phyloP scores from a whole-genome alignment of 1,284 basidiomycete species.

The Ustilago curta region DNA sequence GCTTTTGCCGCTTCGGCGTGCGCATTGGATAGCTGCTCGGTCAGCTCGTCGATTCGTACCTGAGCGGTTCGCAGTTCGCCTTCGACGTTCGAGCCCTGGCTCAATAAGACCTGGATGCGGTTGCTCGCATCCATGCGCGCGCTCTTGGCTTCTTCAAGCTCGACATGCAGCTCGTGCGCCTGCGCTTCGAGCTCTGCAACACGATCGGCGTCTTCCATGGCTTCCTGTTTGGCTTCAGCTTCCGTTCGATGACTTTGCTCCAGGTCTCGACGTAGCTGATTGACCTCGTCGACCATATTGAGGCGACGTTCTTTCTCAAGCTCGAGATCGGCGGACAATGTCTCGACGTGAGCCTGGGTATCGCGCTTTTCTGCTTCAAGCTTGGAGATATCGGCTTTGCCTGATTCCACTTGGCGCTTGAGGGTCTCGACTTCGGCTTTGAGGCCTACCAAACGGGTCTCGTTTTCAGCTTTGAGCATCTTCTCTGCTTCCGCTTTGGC shows the following conservation, averaged over 20 bases:
- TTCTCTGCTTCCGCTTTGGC: slow-evolving; percentile 32
- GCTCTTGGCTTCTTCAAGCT: slow-evolving; percentile 59
- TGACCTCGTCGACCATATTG: slow-evolving; percentile 64
- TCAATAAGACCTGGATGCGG: slow-evolving; percentile 60
- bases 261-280: slow-evolving; percentile 50
- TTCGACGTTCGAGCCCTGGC: slow-evolving; percentile 60
- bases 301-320: slow-evolving; percentile 55
- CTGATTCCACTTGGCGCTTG: slow-evolving; percentile 26
- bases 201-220: slow-evolving; percentile 56
- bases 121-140: slow-evolving; percentile 59
- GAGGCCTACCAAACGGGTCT: slow-evolving; percentile 17
- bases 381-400: slow-evolving; percentile 25
- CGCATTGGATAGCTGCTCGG: slow-evolving; percentile 52
- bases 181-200: slow-evolving; percentile 58
- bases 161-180: slow-evolving; percentile 52
- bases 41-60: slow-evolving; percentile 59
- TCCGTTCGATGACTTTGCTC: slow-evolving; percentile 54
- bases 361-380: slow-evolving; percentile 29
- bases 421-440: slow-evolving; percentile 37
- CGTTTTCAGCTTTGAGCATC: slow-evolving; percentile 25
- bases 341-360: slow-evolving; percentile 22
- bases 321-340: slow-evolving; percentile 46
- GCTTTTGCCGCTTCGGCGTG: slow-evolving; percentile 55
- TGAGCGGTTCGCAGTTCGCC: slow-evolving; percentile 57
- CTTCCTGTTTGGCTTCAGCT: slow-evolving; percentile 50